Evolutionary conservation across 345 rosid species (phyloP).

Genomic region (Laguncularia racemosa): DNA sequence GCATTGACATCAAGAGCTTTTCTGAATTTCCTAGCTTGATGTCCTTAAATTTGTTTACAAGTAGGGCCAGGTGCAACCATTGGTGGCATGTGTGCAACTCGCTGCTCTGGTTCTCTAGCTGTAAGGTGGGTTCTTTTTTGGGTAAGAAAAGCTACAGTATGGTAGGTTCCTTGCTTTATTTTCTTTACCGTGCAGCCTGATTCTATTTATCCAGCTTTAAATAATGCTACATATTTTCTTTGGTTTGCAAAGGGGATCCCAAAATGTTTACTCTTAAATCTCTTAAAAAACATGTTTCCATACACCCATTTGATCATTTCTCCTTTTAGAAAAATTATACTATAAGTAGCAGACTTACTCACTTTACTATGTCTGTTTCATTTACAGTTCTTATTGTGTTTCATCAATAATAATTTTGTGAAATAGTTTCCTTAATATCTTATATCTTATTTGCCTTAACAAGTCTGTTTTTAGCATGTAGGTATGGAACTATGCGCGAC

Average conservation of each 20-base stretch:
- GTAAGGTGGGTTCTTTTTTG: slow-evolving; percentile 62
- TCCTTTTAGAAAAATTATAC: too few relatives aligned
- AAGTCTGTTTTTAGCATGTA: slow-evolving; percentile 49
- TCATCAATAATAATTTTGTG: too few relatives aligned
- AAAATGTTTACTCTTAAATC: too few relatives aligned
- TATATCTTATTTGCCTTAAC: slow-evolving; percentile 17
- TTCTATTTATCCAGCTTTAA: not conserved
- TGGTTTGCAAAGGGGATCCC: too few relatives aligned
- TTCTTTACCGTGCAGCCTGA: not conserved
- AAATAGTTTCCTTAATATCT: too few relatives aligned
- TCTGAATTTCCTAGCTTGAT: too few relatives aligned
- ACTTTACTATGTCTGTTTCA: not conserved
- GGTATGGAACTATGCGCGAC: slow-evolving; percentile 98
- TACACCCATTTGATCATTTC: too few relatives aligned
- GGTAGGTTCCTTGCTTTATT: slow-evolving; percentile 19
- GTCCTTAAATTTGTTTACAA: slow-evolving; percentile 10
- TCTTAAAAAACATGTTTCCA: too few relatives aligned
- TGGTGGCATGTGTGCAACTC: slow-evolving; percentile 98
- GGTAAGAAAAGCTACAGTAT: too few relatives aligned
- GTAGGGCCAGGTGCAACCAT: slow-evolving; percentile 94
- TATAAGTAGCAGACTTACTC: not conserved
- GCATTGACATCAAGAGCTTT: too few relatives aligned
- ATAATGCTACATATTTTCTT: not conserved
- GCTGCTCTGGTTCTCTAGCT: slow-evolving; percentile 95
- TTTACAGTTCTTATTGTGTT: not conserved